Evolutionary conservation across 1,284 basidiomycete species (phyloP).

Genomic region (Megacollybia platyphylla): DNA sequence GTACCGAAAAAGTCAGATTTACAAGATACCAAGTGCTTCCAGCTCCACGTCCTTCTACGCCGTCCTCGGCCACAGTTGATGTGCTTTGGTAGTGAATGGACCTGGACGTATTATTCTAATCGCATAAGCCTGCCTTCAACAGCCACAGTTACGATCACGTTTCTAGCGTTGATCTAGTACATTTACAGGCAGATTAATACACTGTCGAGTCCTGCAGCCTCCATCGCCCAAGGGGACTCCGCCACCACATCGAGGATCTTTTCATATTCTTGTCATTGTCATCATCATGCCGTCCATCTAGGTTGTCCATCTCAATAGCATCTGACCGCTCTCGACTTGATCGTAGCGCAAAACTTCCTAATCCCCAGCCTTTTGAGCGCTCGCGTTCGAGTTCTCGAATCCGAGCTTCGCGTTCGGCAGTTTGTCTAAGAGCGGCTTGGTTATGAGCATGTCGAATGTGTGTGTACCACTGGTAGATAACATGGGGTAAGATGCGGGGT

Average conservation of each 20-base stretch:
- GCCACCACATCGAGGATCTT: slow-evolving; percentile 48
- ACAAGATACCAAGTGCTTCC: too few species aligned
- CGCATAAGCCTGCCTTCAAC: too few species aligned
- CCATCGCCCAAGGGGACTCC: slow-evolving; percentile 65
- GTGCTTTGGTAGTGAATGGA: too few species aligned
- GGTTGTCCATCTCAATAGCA: slow-evolving; percentile 7
- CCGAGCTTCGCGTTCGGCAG: slow-evolving; percentile 47
- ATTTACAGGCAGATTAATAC: slow-evolving; percentile 26
- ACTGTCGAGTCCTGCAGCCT: slow-evolving; percentile 61
- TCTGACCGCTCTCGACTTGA: background rate
- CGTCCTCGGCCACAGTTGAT: too few species aligned
- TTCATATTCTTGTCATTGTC: background rate
- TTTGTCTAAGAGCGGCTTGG: slow-evolving; percentile 52
- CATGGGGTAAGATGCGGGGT: slow-evolving; percentile 20
- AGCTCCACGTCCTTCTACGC: too few species aligned
- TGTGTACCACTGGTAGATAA: slow-evolving; percentile 39
- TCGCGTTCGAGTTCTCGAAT: slow-evolving; percentile 44
- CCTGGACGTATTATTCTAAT: too few species aligned
- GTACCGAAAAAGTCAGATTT: too few species aligned
- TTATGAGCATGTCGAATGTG: slow-evolving; percentile 52
- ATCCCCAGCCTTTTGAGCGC: slow-evolving; percentile 30
- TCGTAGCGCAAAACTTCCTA: slow-evolving; percentile 13
- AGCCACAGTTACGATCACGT: too few species aligned
- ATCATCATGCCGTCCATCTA: background rate
- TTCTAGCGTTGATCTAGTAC: background rate